These are phyloP conservation scores for Penicillium hesseltinei DNA, from an alignment of 2,329 filamentous ascomycete species.

Conservation along the genomic window DNA sequence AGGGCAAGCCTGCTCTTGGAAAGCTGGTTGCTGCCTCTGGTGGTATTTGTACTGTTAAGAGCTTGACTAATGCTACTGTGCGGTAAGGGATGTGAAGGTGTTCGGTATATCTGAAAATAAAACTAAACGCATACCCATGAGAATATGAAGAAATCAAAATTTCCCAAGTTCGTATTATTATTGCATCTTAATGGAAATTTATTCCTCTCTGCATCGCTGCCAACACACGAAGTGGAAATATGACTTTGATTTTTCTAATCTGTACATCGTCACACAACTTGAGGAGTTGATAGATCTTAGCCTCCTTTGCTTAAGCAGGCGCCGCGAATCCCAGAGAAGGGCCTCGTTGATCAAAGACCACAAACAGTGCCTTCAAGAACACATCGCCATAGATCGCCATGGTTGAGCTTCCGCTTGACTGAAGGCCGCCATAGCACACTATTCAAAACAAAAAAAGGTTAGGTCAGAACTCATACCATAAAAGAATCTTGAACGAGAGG, in stretches of 20 bases:
- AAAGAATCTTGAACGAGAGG: neutral
- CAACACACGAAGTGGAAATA: neutral
- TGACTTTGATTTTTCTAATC: slow-evolving; percentile 3
- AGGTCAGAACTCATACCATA: neutral
- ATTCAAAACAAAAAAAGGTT: slow-evolving; percentile 1
- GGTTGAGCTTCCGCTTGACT: slow-evolving; percentile 56
- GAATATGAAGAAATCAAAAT: slow-evolving; percentile 21
- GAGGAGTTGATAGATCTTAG: neutral
- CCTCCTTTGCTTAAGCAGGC: slow-evolving; percentile 22
- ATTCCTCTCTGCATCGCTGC: neutral
- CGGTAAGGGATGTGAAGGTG: slow-evolving; percentile 56
- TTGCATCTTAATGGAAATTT: neutral
- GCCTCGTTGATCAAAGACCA: slow-evolving; percentile 55
- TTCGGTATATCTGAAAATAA: slow-evolving; percentile 14
- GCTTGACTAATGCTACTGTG: slow-evolving; percentile 75
- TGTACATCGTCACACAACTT: slow-evolving; percentile 7
- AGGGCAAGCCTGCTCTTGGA: slow-evolving; percentile 54
- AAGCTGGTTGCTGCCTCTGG: slow-evolving; percentile 73
- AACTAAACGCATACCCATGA: slow-evolving; percentile 21
- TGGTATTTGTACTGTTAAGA: slow-evolving; percentile 79
- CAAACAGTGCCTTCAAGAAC: slow-evolving; percentile 60
- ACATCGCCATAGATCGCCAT: slow-evolving; percentile 62
- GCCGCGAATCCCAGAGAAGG: slow-evolving; percentile 54
- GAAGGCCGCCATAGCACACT: slow-evolving; percentile 60
- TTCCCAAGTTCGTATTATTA: slow-evolving; percentile 8